Base-by-base conservation (phyloP, 2,329 filamentous ascomycete species). In the Scedosporium apiospermum region DNA sequence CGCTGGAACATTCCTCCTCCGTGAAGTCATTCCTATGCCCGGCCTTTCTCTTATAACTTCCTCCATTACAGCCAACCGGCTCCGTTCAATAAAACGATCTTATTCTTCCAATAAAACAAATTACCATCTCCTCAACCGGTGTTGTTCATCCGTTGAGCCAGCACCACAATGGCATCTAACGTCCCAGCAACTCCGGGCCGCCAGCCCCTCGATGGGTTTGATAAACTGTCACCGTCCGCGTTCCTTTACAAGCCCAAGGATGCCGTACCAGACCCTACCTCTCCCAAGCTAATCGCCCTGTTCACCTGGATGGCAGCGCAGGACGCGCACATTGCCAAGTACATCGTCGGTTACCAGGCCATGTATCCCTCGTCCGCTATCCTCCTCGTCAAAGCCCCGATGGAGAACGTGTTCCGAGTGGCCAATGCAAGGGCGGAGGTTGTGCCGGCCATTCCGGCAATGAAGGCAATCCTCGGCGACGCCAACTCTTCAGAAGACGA, bases 271-370 rank as follows among this genome's bases (percentile, higher is more conserved):
- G 51, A 64, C 46, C 42, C 65, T 10, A 58, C 49, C 38, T 68
- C 74, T 9, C 80, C 81, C 12, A 76, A 76, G 61, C 74, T 83
- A 42, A 74, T 83, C 63, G 65, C 82, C 26, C 58, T 83, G 42
- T 74, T 77, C 42, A 72, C 76, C 6, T 84, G 82, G 81, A 80
- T 82, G 75, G 77, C 75, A 55, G 80, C 81, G 9, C 74, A 69
- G n/a, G 76, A 81, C 46, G 69, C 69, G 6, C 80, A 83, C 67
- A 77, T 83, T 55, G 74, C 75, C 65, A 84, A 84, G 66, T 84
- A 83, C 68, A 73, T 80, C 30, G 67, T 73, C 3, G 71, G 72
- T 27, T 77, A 83, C 68, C 78, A 78, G 65, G 63, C 66, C 4
- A 67, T 76, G 18, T 82, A 78, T 68, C 80, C 80, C 1, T 68